phyloP scores from a whole-genome alignment of 768 basidiomycete species.

The Pisolithus tinctorius region DNA sequence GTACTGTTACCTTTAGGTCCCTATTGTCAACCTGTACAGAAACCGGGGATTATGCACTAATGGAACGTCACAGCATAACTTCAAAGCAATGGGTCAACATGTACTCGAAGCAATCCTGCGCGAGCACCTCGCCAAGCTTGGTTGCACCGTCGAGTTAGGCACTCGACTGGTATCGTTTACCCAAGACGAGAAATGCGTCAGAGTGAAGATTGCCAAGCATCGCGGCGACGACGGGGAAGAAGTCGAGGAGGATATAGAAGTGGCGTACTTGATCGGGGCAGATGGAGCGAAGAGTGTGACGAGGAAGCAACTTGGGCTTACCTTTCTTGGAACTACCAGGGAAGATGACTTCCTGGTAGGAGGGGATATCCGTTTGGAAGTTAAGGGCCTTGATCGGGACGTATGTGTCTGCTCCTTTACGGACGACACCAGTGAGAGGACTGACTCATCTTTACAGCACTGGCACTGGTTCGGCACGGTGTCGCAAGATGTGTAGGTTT shows the following conservation, averaged over 20 bases:
- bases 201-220: slow-evolving; percentile 28
- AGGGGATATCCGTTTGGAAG: slow-evolving; percentile 31
- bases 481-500: slow-evolving; percentile 1
- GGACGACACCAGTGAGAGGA: not conserved
- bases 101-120: slow-evolving; percentile 22
- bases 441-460: slow-evolving; percentile 8
- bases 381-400: slow-evolving; percentile 22
- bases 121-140: slow-evolving; percentile 15
- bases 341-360: slow-evolving; percentile 20
- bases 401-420: slow-evolving; percentile 7
- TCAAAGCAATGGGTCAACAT: slow-evolving; percentile 18
- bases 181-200: slow-evolving; percentile 30
- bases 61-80: slow-evolving; percentile 6
- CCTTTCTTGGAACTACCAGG: slow-evolving; percentile 36
- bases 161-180: slow-evolving; percentile 40
- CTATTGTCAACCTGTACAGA: too few relatives aligned
- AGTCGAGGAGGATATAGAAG: slow-evolving; percentile 19
- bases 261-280: slow-evolving; percentile 33
- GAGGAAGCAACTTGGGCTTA: slow-evolving; percentile 35
- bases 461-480: slow-evolving; percentile 18
- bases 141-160: slow-evolving; percentile 33
- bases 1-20: slow-evolving; percentile 1
- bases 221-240: slow-evolving; percentile 13
- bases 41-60: not conserved
- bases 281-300: slow-evolving; percentile 36